phyloP scores from a whole-genome alignment of 345 rosid genomes.

The Heritiera fomes region DNA sequence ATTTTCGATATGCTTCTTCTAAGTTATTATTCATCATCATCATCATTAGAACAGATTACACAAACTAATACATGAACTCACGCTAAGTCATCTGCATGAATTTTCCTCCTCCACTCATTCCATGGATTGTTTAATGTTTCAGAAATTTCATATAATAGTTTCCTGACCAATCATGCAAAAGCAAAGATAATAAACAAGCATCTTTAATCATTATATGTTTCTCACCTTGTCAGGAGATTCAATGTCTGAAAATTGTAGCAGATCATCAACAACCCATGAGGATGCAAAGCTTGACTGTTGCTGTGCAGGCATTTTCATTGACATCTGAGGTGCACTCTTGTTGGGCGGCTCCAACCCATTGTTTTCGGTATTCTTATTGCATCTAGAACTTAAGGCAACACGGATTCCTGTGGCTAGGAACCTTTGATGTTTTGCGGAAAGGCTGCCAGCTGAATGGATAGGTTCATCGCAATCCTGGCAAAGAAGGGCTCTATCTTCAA shows the following conservation, averaged over 20 bases:
- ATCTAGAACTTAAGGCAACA: slow-evolving; percentile 70
- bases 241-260: slow-evolving; percentile 67
- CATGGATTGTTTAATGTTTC: background rate
- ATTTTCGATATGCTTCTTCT: too few species aligned
- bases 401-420: slow-evolving; percentile 89
- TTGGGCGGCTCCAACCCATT: slow-evolving; percentile 64
- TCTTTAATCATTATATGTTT: background rate
- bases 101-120: too few species aligned
- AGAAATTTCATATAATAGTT: background rate
- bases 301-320: slow-evolving; percentile 43
- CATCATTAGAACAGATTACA: too few species aligned
- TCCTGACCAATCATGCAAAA: background rate
- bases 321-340: slow-evolving; percentile 42
- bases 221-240: slow-evolving; percentile 73
- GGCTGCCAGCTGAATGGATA: slow-evolving; percentile 71
- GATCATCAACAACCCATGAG: slow-evolving; percentile 79
- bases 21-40: too few species aligned
- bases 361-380: slow-evolving; percentile 47
- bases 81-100: too few species aligned
- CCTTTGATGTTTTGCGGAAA: slow-evolving; percentile 87
- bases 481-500: slow-evolving; percentile 92
- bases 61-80: too few species aligned
- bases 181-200: background rate
- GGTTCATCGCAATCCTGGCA: slow-evolving; percentile 87
- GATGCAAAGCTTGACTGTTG: slow-evolving; percentile 45